Conservation (phyloP, 805 yeast genomes). For the Starmerella roubikii region DNA sequence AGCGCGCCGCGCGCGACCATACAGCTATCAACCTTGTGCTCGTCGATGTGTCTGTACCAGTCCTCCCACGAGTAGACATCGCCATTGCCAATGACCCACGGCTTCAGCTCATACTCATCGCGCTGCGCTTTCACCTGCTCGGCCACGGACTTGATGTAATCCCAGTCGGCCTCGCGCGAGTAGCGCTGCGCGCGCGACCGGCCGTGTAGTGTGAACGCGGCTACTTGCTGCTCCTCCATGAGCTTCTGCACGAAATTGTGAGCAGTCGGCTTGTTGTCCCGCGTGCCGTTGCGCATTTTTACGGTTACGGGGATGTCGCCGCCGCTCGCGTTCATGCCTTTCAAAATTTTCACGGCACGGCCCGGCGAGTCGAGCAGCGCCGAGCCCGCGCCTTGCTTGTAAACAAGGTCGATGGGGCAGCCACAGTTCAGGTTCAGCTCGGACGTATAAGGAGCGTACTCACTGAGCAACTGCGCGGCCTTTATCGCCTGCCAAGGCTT, state of each 20-base stretch:
- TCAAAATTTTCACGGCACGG: slow-evolving; percentile 58
- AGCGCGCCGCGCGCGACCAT: slow-evolving; percentile 98
- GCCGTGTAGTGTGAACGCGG: slow-evolving; percentile 89
- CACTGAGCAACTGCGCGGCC: slow-evolving; percentile 68
- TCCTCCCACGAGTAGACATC: slow-evolving; percentile 79
- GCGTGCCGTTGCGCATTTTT: slow-evolving; percentile 83
- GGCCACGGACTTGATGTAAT: slow-evolving; percentile 66
- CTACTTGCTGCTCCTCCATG: slow-evolving; percentile 65
- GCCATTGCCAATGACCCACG: slow-evolving; percentile 89
- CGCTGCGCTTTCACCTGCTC: slow-evolving; percentile 44
- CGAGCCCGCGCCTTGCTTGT: slow-evolving; percentile 88
- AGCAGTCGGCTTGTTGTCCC: slow-evolving; percentile 82
- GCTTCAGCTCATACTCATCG: slow-evolving; percentile 47
- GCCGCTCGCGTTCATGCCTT: slow-evolving; percentile 77
- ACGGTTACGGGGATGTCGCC: slow-evolving; percentile 89
- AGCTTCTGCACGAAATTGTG: slow-evolving; percentile 55
- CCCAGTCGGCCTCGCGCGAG: slow-evolving; percentile 87
- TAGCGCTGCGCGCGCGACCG: slow-evolving; percentile 93
- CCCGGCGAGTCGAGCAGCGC: slow-evolving; percentile 86
- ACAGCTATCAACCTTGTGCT: slow-evolving; percentile 71
- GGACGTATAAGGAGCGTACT: slow-evolving; percentile 45
- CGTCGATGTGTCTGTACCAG: slow-evolving; percentile 60
- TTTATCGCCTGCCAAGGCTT: slow-evolving; percentile 90
- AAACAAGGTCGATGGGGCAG: slow-evolving; percentile 92
- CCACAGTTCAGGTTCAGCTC: slow-evolving; percentile 92